Percentiles rank a stretch among this genome's conserved stretches.
These are phyloP conservation scores for Leccinum laetum DNA, from an alignment of 1,284 basidiomycete species.

Conservation along the genomic window DNA sequence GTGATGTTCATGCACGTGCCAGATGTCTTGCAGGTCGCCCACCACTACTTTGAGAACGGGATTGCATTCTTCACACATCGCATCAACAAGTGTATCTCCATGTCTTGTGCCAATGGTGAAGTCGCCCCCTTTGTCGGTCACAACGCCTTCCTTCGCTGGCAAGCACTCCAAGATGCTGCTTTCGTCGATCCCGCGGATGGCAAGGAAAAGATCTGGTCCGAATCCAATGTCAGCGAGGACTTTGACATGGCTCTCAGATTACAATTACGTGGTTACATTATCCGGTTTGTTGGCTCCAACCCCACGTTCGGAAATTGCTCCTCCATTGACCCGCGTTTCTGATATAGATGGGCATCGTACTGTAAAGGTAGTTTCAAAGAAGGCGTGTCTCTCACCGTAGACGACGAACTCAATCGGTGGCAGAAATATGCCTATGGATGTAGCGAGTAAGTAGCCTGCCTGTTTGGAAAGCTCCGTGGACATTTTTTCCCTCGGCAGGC, in stretches of 20 bases:
- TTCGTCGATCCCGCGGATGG: constrained; percentile 61
- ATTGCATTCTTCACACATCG: constrained; percentile 83
- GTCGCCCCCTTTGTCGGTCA: constrained; percentile 88
- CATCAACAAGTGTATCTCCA: constrained; percentile 77
- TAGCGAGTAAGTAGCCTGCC: constrained; percentile 12
- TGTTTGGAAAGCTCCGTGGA: neutral
- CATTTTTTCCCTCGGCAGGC: constrained; percentile 48
- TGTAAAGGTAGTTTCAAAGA: constrained; percentile 82
- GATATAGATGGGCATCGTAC: constrained; percentile 77
- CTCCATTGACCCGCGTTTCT: neutral
- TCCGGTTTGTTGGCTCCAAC: constrained; percentile 9
- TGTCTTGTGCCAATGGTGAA: constrained; percentile 78
- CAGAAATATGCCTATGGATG: constrained; percentile 83
- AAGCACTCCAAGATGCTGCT: constrained; percentile 78
- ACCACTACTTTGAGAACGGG: constrained; percentile 87
- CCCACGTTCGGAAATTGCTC: constrained; percentile 5
- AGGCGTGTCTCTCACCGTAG: constrained; percentile 81
- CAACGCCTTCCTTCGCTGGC: constrained; percentile 87
- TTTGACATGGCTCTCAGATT: constrained; percentile 83
- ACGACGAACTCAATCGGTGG: constrained; percentile 84
- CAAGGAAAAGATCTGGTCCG: constrained; percentile 78
- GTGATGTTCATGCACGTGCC: constrained; percentile 8
- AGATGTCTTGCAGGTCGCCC: constrained; percentile 85
- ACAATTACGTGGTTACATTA: constrained; percentile 34
- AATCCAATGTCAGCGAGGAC: constrained; percentile 84